Evolutionary conservation across 352 stramenopile species (phyloP), one percentile per base, ranked within the genome.

Genomic region (Pythium volutum): DNA sequence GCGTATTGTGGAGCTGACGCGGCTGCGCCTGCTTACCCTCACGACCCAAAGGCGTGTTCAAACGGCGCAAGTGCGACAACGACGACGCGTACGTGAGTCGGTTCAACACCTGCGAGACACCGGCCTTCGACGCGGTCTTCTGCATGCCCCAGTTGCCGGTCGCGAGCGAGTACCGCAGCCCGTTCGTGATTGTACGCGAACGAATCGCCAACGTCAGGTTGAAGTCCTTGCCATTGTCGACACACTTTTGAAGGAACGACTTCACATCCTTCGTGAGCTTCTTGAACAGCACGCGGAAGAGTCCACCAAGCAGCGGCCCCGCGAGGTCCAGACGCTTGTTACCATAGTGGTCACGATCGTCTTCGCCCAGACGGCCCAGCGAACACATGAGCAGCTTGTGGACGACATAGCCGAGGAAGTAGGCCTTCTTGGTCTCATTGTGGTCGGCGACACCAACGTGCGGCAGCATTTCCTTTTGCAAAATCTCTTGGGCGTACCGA

Each of bases 301-400:
- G 79, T 33, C 96, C 94, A 27, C 91, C 97, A 5, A 99, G 79
- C 55, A 99, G 74, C 11, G 97, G 96, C 62, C 98, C 98, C 22
- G 97, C 98, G 54, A 99, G 81, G 91, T 99, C 98, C 33, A 99
- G 72, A 36, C 98, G 89, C 72, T 99, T 99, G 85, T 99, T 99
- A 52, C 96, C 97, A 79, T 99, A 99, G 75, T 99, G 97, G 85
- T 99, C 98, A 64, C 97, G 93, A 75, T 99, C 98, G 70, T 99
- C 97, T 76, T 99, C 97, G 22, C 97, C 94, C 23, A 97, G 89
- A 31, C 97, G 89, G 29, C 96, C 97, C 14, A 99, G 79, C 59
- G 95, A 98, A 70, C 97, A 99, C 88, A 98, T 98, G 42, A 99
- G 87, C 59, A 99, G 71, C 71, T 99, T 99, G 87, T 99, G 97